Evolutionary conservation across 148 eudicot genomes (phyloP), one percentile per base, ranked within the genome.

Genomic region (Rhododendron williamsianum): DNA sequence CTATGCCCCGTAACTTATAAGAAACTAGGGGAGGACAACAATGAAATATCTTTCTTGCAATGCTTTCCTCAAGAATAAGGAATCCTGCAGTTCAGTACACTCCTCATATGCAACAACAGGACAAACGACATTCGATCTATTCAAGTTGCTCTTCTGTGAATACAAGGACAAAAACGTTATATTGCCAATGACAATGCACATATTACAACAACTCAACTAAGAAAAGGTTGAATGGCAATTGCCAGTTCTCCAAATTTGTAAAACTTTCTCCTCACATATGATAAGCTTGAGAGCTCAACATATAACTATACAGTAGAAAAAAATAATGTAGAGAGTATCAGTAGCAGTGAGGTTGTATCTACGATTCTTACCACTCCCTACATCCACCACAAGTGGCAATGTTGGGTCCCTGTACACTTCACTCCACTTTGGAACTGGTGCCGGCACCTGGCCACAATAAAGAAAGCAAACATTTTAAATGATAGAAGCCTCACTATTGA

Each of bases 301-400:
- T 10, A 27, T 45, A 36, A 49, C 43, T 12, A 49, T 45, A 56
- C 12, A 35, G 49, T 5, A 72, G 67, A 9, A 13, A 30, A 45
- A 72, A 35, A 23, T 84, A 63, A 48, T 30, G 21, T 19, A 25
- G 25, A n/a, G 74, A 13, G 33, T 8, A 81, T n/a, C 18, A 81
- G 33, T 4, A 52, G 25, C 49, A 41, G 36, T n/a, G 46, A 63
- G 72, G 36, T 49, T 58, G 83, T 65, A 41, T 41, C 45, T 41
- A 41, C 45, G 45, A 41, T 41, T 46, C 25, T 86, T 93, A 97
- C 99, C 99, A 86, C 94, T 91, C 27, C 98, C 99, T 85, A 97
- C 91, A 90, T 97, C 99, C 86, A 97, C 95, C 89, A 91, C 91
- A 51, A 97, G 89, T 21, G 99, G 99, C 88, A 94, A 87, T 4